Conservation (phyloP, 139 green algal genomes). For the Microglena sp. region DNA sequence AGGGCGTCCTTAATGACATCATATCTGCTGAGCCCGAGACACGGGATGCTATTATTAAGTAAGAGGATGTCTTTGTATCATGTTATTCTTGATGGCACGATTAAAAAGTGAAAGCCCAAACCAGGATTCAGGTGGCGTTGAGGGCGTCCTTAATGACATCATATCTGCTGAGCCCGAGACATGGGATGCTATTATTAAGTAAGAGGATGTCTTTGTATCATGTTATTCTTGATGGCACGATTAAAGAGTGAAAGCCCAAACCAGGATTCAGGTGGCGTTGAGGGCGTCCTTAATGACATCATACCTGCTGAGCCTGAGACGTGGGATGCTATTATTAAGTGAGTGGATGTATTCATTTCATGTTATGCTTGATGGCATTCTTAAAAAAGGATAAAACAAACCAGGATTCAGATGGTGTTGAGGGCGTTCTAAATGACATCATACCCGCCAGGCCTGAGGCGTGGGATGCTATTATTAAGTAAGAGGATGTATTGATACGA, state of each 20-base stretch:
- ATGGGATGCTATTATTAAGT: neutral
- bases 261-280: too few relatives aligned
- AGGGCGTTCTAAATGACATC: too few relatives aligned
- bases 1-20: conserved; percentile 13
- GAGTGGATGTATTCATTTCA: too few relatives aligned
- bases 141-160: conserved; percentile 13
- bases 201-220: neutral
- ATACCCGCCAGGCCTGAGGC: too few relatives aligned
- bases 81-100: neutral
- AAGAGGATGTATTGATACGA: too few relatives aligned
- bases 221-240: neutral
- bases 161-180: conserved; percentile 32
- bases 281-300: neutral
- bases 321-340: neutral
- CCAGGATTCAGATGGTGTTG: too few relatives aligned
- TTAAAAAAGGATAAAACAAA: too few relatives aligned
- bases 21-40: conserved; percentile 32
- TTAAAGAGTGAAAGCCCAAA: neutral
- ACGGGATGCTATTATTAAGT: neutral
- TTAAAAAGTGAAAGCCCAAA: neutral
- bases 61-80: neutral
- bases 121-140: too few relatives aligned
- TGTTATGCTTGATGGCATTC: too few relatives aligned
- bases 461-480: too few relatives aligned
- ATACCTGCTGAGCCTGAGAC: too few relatives aligned